A percentile compares a stretch with the other conserved stretches of the same genome.
Conservation (phyloP, 768 basidiomycete genomes). For the Vishniacozyma victoriae region DNA sequence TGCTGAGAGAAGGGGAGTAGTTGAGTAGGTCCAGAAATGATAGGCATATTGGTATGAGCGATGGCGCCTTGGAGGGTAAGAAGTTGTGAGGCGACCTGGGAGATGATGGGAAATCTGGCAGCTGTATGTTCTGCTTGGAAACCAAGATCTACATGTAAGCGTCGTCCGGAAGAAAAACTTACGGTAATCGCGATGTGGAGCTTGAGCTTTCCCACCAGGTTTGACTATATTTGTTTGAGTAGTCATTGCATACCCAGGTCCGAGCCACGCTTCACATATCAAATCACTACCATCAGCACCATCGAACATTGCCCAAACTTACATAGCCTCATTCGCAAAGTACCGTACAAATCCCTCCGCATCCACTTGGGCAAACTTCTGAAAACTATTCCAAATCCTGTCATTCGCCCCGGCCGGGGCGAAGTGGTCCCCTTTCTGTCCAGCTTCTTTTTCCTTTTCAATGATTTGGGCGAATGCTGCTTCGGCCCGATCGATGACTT, state of each 20-base stretch:
- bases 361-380: conserved; percentile 7
- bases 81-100: conserved; percentile 9
- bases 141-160: background rate
- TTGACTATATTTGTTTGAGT: conserved; percentile 5
- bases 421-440: conserved; percentile 5
- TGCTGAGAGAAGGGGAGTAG: conserved; percentile 16
- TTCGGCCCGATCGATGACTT: conserved; percentile 2
- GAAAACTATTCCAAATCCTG: conserved; percentile 3
- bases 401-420: conserved; percentile 2
- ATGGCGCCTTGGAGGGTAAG: conserved; percentile 19
- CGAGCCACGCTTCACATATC: conserved; percentile 13
- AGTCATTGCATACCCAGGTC: conserved; percentile 17
- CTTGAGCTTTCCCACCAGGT: conserved; percentile 3
- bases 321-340: conserved; percentile 3
- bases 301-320: no score
- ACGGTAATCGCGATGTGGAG: conserved; percentile 18
- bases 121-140: background rate
- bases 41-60: conserved; percentile 18
- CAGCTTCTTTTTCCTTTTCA: background rate
- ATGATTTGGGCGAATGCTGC: background rate
- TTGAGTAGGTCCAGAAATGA: conserved; percentile 14
- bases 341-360: conserved; percentile 9
- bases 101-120: conserved; percentile 5
- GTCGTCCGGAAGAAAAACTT: background rate
- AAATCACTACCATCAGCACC: conserved; percentile 4